A percentile compares a stretch with the other conserved stretches of the same genome.
These are phyloP conservation scores for Tulasnella calospora DNA, from an alignment of 768 basidiomycete species.

Conservation along the genomic window DNA sequence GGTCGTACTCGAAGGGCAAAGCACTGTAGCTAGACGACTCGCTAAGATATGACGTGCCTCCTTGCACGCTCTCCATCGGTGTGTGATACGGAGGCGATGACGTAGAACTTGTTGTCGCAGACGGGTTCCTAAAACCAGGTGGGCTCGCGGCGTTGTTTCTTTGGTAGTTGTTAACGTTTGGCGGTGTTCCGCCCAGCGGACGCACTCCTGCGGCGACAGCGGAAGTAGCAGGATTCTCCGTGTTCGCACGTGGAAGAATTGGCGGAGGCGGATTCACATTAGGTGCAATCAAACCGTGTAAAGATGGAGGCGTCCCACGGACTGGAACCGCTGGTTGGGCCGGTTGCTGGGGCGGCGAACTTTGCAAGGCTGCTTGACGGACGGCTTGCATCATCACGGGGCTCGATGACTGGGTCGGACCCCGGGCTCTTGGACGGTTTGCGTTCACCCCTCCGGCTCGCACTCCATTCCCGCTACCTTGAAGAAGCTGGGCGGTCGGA, in stretches of 20 bases:
- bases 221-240: conserved; percentile 16
- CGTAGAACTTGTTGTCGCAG: background rate
- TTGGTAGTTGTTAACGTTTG: background rate
- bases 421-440: background rate
- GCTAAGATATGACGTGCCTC: background rate
- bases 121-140: background rate
- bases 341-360: background rate
- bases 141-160: background rate
- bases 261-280: conserved; percentile 18
- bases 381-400: conserved; percentile 18
- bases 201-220: conserved; percentile 21
- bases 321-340: conserved; percentile 9
- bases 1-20: conserved; percentile 19
- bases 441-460: background rate
- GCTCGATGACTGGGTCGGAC: conserved; percentile 21
- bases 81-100: conserved; percentile 13
- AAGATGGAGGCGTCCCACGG: conserved; percentile 16
- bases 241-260: conserved; percentile 13
- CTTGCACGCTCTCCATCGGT: background rate
- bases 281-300: conserved; percentile 21
- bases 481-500: conserved; percentile 15
- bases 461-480: background rate
- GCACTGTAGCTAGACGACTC: conserved; percentile 14
- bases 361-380: background rate
- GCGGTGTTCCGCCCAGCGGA: conserved; percentile 12